Evolutionary conservation across 495 filamentous ascomycete genomes (phyloP).

Genomic region (Penicilliopsis zonata): DNA sequence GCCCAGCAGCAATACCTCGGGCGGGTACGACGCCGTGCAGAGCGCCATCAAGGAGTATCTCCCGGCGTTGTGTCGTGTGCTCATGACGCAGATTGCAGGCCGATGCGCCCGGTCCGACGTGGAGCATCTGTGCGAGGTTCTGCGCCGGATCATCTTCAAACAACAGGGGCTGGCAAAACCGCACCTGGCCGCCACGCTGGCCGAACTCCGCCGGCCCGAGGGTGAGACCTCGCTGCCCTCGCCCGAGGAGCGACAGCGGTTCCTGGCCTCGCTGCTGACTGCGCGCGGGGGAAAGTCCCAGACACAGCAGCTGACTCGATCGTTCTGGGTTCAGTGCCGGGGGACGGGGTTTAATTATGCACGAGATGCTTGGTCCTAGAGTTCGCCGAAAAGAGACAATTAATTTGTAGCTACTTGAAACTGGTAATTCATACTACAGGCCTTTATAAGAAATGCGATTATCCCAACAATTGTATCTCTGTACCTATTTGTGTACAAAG

Average conservation of each 20-base stretch:
- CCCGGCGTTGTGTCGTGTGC: slow-evolving; percentile 43
- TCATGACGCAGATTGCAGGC: slow-evolving; percentile 62
- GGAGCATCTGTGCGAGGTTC: slow-evolving; percentile 59
- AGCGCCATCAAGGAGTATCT: slow-evolving; percentile 45
- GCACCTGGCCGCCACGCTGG: slow-evolving; percentile 46
- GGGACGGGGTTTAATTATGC: slow-evolving; percentile 57
- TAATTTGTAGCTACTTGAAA: too few species aligned
- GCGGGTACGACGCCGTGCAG: slow-evolving; percentile 35
- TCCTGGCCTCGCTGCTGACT: slow-evolving; percentile 30
- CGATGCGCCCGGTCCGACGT: slow-evolving; percentile 67
- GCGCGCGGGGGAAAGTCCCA: slow-evolving; percentile 43
- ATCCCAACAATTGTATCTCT: too few species aligned
- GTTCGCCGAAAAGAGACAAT: too few species aligned
- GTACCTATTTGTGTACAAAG: too few species aligned
- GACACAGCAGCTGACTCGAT: slow-evolving; percentile 48
- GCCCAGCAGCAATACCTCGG: slow-evolving; percentile 19
- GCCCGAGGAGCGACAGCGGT: slow-evolving; percentile 22
- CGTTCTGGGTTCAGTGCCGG: slow-evolving; percentile 61
- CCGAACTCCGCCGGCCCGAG: slow-evolving; percentile 46
- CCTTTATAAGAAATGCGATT: too few species aligned
- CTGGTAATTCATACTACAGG: too few species aligned
- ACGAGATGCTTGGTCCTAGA: slow-evolving; percentile 14
- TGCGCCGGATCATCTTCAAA: slow-evolving; percentile 61
- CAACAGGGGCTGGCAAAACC: slow-evolving; percentile 53
- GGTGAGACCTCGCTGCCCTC: slow-evolving; percentile 10